Base-by-base conservation (phyloP, 2,329 filamentous ascomycete species). In the Stylonectria norvegica region DNA sequence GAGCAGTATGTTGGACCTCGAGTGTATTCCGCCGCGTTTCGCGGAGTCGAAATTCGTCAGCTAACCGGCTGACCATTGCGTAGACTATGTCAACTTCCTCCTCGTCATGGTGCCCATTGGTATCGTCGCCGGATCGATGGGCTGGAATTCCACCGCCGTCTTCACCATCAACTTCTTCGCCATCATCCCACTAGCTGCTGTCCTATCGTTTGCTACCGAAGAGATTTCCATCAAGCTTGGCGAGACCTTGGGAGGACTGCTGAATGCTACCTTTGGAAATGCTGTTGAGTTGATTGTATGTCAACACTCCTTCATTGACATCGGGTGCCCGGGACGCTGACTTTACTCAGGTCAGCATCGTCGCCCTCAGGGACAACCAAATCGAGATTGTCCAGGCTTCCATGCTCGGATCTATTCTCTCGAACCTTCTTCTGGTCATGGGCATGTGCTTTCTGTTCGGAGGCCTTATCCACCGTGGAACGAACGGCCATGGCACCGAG, bases 301-400 rank as follows among this genome's bases (percentile, higher is more conserved):
- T 59, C 32, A n/a, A 11, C 19, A 36, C 27, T 25, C 20, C 18
- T 8, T 2, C 6, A n/a, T 14, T 23, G 9, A 7, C 28, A 20
- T 11, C 15, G 8, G 8, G 6, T 20, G 31, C 19, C 12, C 12
- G 4, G 20, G 11, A 42, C 16, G 38, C 49, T 50, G 48, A 58
- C 36, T 1, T 10, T n/a, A 1, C 15, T 14, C 59, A 91, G 86
- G 87, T 95, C 61, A 95, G 88, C 63, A 91, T 97, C 54, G 85
- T 97, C 49, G 93, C 93, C 14, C 76, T 98, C 32, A 80, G 74
- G 51, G 81, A 93, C 55, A 81, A 82, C 48, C 86, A 97, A 68
- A 94, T 96, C 60, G 83, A 91, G 56, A 90, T 97, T 50, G 91
- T 97, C n/a, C 93, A 97, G 69, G 86, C 91, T 15, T 95, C 89